Evolutionary conservation across 2,329 filamentous ascomycete species (phyloP), one percentile per base, ranked within the genome.

Genomic region (Beauveria australis): DNA sequence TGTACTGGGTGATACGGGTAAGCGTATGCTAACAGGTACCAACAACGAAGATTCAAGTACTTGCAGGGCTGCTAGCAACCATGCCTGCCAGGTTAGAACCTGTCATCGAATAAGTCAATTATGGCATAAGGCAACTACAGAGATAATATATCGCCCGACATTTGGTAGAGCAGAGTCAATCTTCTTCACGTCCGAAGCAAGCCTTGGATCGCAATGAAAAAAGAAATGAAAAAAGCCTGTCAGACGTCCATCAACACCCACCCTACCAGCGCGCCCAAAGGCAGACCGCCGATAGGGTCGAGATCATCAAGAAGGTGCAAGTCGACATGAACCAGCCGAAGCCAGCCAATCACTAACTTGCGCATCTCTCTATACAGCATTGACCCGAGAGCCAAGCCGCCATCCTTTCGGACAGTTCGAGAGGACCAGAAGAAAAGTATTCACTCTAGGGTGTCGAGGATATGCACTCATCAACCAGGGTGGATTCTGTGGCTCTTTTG

Each of bases 371-470:
- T 92, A 85, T 89, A 89, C 86, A 87, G 82, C 75, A 63, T 49
- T 63, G 65, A 65, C 62, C 57, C 47, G 57, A 59, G 53, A 58
- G 58, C 63, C 67, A 52, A 37, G 61, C 81, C 83, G 83, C 83
- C 81, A 75, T 80, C 83, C 79, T 85, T 83, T 72, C 82, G 79
- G 81, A 79, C 76, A 80, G 81, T 67, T 62, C 82, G 81, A 83
- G 78, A 81, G 81, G 78, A 82, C 73, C 73, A 73, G 73, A 81
- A 78, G 44, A 77, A 53, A 62, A 55, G 77, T 81, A 81, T 88
- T 92, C 89, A 94, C 89, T 92, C 89, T 90, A 85, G 87, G 88
- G 88, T 79, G 82, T 81, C 86, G 90, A 90, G 89, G 90, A 90
- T 88, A 84, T 89, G 71, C 71, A 78, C 76, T 95, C 91, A 94